phyloP scores from a whole-genome alignment of 371 early-diverging fungal species.

The Actinomortierella wolfii region DNA sequence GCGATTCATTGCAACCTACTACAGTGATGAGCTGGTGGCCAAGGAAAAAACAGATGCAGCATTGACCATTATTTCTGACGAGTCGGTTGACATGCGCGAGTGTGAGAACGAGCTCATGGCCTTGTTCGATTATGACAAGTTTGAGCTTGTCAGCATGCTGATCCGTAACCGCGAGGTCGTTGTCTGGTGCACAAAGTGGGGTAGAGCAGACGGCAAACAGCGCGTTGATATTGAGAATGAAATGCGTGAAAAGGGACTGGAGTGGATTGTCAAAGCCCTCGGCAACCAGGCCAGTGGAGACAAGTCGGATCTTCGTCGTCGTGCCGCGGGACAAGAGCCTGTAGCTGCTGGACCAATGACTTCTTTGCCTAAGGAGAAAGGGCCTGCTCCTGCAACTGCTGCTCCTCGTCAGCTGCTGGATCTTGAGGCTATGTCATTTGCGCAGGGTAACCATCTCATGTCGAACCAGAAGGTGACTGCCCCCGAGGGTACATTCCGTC shows the following conservation, averaged over 20 bases:
- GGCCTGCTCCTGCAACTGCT: conserved; percentile 41
- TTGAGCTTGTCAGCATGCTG: conserved; percentile 89
- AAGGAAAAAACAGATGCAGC: conserved; percentile 86
- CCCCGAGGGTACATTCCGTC: conserved; percentile 94
- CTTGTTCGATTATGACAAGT: conserved; percentile 92
- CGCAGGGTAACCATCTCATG: conserved; percentile 95
- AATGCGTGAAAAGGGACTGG: conserved; percentile 70
- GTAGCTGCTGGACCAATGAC: conserved; percentile 58
- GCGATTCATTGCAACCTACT: conserved; percentile 79
- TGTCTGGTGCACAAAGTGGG: conserved; percentile 90
- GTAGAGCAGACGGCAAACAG: conserved; percentile 60
- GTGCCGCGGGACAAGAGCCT: conserved; percentile 68
- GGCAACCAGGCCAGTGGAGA: conserved; percentile 45
- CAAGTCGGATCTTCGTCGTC: conserved; percentile 70
- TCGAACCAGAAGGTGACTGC: conserved; percentile 93
- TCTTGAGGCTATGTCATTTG: conserved; percentile 83
- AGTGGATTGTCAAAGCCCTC: conserved; percentile 76
- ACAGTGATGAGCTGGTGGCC: conserved; percentile 84
- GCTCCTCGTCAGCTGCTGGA: conserved; percentile 75
- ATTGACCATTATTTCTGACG: conserved; percentile 74
- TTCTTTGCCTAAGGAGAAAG: conserved; percentile 46
- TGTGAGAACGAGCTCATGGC: conserved; percentile 94
- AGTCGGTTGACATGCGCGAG: conserved; percentile 72
- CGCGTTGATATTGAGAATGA: conserved; percentile 62
- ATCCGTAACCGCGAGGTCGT: conserved; percentile 88